These are phyloP conservation scores for Chrysophaeum taylorii DNA, from an alignment of 352 stramenopile species.

Conservation along the genomic window DNA sequence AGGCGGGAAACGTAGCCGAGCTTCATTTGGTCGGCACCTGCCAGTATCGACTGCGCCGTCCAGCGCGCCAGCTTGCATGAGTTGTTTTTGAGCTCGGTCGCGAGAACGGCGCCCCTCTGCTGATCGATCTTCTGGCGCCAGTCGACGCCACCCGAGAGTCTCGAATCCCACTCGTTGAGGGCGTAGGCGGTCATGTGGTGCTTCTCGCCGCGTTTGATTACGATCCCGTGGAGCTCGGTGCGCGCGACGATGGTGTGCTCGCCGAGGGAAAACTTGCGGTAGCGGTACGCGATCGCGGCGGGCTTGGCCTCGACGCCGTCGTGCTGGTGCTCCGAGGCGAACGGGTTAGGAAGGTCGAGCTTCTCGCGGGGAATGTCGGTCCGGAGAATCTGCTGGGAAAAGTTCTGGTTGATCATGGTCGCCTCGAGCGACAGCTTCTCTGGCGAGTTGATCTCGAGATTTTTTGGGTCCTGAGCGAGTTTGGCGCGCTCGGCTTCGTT, in stretches of 20 bases:
- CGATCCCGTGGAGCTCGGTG: constrained; percentile 83
- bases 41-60: constrained; percentile 87
- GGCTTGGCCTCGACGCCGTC: constrained; percentile 67
- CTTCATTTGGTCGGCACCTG: constrained; percentile 93
- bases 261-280: constrained; percentile 87
- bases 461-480: constrained; percentile 53
- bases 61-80: constrained; percentile 93
- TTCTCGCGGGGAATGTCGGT: constrained; percentile 27
- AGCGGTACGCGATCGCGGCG: constrained; percentile 86
- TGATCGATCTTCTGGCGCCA: constrained; percentile 96
- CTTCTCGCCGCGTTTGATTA: constrained; percentile 60
- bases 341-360: constrained; percentile 62
- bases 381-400: constrained; percentile 88
- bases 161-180: constrained; percentile 93
- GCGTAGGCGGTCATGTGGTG: constrained; percentile 86
- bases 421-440: constrained; percentile 87
- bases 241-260: constrained; percentile 74
- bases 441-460: constrained; percentile 83
- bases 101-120: constrained; percentile 85
- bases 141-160: constrained; percentile 64
- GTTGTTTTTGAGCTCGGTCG: constrained; percentile 98
- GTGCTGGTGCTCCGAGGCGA: too few species aligned
- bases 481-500: constrained; percentile 29
- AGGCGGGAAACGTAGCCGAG: constrained; percentile 87
- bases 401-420: constrained; percentile 97